phyloP scores from a whole-genome alignment of 345 rosid species.

The Geranium brycei region DNA sequence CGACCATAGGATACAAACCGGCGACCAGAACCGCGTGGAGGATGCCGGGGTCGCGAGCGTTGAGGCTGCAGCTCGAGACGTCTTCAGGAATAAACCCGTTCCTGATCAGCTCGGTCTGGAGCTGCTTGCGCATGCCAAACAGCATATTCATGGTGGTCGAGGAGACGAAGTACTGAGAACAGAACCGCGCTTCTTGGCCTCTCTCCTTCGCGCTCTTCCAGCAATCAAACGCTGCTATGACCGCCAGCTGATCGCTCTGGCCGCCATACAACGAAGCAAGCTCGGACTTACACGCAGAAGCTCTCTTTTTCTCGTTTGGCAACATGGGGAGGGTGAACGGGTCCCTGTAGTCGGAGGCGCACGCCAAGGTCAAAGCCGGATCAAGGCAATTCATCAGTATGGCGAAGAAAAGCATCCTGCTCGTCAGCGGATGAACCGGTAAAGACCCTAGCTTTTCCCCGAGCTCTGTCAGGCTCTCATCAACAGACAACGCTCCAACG shows the following conservation, averaged over 20 bases:
- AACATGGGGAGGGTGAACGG: constrained; percentile 78
- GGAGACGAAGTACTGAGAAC: constrained; percentile 69
- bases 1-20: constrained; percentile 81
- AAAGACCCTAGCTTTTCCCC: constrained; percentile 78
- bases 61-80: constrained; percentile 41
- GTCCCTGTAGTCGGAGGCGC: constrained; percentile 80
- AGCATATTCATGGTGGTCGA: constrained; percentile 65
- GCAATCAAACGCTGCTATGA: constrained; percentile 81
- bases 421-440: constrained; percentile 81
- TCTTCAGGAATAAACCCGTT: constrained; percentile 53
- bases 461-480: constrained; percentile 72
- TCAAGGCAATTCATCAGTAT: constrained; percentile 84
- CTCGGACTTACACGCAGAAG: constrained; percentile 56
- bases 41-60: constrained; percentile 65
- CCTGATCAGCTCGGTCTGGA: constrained; percentile 49
- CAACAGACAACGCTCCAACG: constrained; percentile 70
- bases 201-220: constrained; percentile 70
- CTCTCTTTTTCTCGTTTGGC: constrained; percentile 61
- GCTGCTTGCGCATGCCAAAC: constrained; percentile 74
- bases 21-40: constrained; percentile 73
- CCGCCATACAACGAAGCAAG: constrained; percentile 78
- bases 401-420: constrained; percentile 91
- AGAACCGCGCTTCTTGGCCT: constrained; percentile 46
- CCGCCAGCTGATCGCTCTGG: constrained; percentile 81
- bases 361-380: constrained; percentile 90